Evolutionary conservation across 805 yeast genomes (phyloP).

Genomic region (Teunomyces gatunensis): DNA sequence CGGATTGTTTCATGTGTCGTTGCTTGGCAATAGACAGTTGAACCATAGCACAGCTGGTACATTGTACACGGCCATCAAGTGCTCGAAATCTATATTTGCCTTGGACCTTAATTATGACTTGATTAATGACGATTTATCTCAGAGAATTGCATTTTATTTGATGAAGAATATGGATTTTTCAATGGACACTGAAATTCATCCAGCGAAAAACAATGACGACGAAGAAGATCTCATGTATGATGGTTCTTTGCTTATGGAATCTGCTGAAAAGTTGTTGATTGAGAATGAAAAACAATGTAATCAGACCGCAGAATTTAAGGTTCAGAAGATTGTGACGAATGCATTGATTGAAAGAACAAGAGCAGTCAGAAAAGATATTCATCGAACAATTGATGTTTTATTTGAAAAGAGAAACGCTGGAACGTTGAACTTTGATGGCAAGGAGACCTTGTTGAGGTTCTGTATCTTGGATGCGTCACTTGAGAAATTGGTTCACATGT

Average conservation of each 20-base stretch:
- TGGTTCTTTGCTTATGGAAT: conserved; percentile 69
- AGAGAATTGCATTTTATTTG: conserved; percentile 53
- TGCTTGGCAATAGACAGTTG: conserved; percentile 50
- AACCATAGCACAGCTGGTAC: conserved; percentile 45
- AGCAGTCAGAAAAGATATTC: conserved; percentile 50
- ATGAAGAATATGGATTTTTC: conserved; percentile 56
- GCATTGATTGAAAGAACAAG: conserved; percentile 52
- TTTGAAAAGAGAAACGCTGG: conserved; percentile 48
- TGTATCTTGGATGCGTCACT: conserved; percentile 55
- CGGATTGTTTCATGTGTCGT: conserved; percentile 51
- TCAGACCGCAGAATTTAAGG: conserved; percentile 33
- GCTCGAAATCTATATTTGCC: conserved; percentile 45
- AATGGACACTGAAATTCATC: conserved; percentile 50
- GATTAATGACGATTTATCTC: conserved; percentile 49
- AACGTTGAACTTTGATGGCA: conserved; percentile 50
- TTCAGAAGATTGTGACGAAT: conserved; percentile 45
- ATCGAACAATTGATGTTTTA: conserved; percentile 48
- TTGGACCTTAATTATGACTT: conserved; percentile 55
- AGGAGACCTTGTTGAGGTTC: conserved; percentile 51
- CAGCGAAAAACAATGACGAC: conserved; percentile 63
- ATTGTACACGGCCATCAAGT: conserved; percentile 49
- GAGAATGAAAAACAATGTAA: conserved; percentile 15
- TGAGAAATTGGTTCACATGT: conserved; percentile 50
- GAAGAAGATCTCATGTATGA: conserved; percentile 71
- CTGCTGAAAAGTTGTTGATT: conserved; percentile 64